These are phyloP conservation scores for Acaromyces ingoldii DNA, from an alignment of 1,284 basidiomycete genomes.

Conservation along the genomic window DNA sequence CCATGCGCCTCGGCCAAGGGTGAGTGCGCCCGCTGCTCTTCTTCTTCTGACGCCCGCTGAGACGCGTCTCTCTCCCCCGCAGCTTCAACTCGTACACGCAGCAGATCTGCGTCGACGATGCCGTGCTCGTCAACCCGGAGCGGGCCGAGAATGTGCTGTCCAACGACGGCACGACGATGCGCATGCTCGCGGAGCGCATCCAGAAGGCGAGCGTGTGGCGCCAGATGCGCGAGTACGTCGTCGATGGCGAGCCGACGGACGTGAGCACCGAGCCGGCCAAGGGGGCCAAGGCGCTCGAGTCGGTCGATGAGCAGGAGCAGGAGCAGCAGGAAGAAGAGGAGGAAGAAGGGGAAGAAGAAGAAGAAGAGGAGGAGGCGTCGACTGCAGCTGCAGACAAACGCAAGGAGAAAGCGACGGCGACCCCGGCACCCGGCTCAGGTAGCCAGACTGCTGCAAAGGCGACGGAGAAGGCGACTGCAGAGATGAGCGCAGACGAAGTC, in stretches of 20 bases:
- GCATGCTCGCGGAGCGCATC: constrained; percentile 3
- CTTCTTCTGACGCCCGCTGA: neutral
- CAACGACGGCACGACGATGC: constrained; percentile 3
- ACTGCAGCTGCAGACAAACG: neutral
- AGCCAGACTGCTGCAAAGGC: too few species aligned
- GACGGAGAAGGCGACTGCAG: too few species aligned
- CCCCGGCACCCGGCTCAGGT: neutral
- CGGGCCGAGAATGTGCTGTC: constrained; percentile 2
- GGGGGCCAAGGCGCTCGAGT: neutral
- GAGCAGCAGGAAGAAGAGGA: neutral
- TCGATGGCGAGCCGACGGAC: neutral
- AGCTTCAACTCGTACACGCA: constrained; percentile 8
- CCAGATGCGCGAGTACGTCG: constrained; percentile 2
- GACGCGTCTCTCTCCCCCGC: neutral
- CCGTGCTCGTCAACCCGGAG: constrained; percentile 1
- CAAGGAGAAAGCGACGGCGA: neutral
- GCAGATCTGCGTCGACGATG: constrained; percentile 4
- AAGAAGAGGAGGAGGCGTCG: neutral
- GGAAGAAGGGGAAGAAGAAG: neutral
- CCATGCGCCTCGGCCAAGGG: constrained; percentile 5
- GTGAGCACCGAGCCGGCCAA: constrained; percentile 1
- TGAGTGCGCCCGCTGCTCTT: neutral
- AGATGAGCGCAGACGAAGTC: too few species aligned
- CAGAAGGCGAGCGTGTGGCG: constrained; percentile 7
- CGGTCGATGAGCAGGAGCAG: neutral